Evolutionary conservation across 2,329 filamentous ascomycete species (phyloP).

Genomic region (Stagonosporopsis tanaceti): DNA sequence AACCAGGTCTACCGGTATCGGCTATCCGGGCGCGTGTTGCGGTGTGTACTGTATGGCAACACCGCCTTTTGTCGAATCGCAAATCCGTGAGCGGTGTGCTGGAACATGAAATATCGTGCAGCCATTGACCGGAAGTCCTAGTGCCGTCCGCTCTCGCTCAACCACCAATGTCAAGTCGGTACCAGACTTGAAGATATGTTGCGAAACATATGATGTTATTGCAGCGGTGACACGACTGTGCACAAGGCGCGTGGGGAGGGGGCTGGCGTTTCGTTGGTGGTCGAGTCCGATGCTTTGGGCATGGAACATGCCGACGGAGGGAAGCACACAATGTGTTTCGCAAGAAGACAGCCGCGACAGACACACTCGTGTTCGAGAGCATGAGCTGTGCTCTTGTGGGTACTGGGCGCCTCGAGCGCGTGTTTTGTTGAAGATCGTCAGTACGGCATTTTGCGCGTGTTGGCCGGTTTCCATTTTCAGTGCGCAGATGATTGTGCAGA

Average conservation of each 20-base stretch:
- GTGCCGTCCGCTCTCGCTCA: slow-evolving; percentile 1
- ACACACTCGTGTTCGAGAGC: slow-evolving; percentile 12
- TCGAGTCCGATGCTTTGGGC: slow-evolving; percentile 27
- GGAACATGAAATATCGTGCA: slow-evolving; percentile 6
- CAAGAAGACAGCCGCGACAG: slow-evolving; percentile 21
- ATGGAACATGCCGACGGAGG: slow-evolving; percentile 24
- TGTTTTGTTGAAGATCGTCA: slow-evolving; percentile 9
- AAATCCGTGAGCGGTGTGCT: slow-evolving; percentile 15
- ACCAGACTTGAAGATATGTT: not conserved
- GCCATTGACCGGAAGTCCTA: slow-evolving; percentile 18
- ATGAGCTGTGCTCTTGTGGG: slow-evolving; percentile 16
- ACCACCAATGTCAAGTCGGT: not conserved
- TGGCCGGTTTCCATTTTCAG: slow-evolving; percentile 15
- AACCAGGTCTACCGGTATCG: slow-evolving; percentile 21
- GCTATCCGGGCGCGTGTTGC: slow-evolving; percentile 17
- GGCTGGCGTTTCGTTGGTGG: slow-evolving; percentile 23
- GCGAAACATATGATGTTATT: slow-evolving; percentile 4
- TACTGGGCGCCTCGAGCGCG: slow-evolving; percentile 15
- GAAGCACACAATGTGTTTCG: slow-evolving; percentile 20
- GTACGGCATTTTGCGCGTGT: slow-evolving; percentile 9
- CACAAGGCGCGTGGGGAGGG: slow-evolving; percentile 24
- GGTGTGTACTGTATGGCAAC: slow-evolving; percentile 15
- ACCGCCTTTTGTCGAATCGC: slow-evolving; percentile 23
- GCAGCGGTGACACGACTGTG: slow-evolving; percentile 16
- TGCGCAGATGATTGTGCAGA: slow-evolving; percentile 13